A percentile compares a stretch with the other conserved stretches of the same genome.
phyloP scores from a whole-genome alignment of 345 rosid genomes.

The Crucihimalaya himalaica region DNA sequence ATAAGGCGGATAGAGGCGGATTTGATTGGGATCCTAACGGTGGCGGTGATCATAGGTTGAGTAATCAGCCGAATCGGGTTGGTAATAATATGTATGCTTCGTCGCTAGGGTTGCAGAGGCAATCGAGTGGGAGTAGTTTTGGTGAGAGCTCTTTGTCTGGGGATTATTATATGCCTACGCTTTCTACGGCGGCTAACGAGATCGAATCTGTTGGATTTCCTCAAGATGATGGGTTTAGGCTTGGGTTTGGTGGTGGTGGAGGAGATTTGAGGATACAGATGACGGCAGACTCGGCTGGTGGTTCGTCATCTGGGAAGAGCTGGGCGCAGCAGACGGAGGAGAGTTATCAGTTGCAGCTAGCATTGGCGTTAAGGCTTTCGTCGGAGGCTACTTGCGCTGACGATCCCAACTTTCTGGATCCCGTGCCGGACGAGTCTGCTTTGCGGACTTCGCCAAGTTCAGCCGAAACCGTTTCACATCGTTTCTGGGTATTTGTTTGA shows the following conservation, averaged over 20 bases:
- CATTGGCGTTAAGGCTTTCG: constrained; percentile 88
- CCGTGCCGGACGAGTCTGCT: constrained; percentile 74
- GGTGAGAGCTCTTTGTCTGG: constrained; percentile 96
- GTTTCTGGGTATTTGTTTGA: constrained; percentile 76
- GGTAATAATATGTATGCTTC: constrained; percentile 54
- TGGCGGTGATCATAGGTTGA: constrained; percentile 49
- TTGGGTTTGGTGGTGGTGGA: constrained; percentile 39
- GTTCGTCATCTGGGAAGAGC: constrained; percentile 77
- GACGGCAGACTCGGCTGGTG: constrained; percentile 40
- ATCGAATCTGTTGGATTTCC: constrained; percentile 60
- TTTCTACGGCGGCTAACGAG: constrained; percentile 66
- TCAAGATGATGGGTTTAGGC: constrained; percentile 54
- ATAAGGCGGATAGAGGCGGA: constrained; percentile 52
- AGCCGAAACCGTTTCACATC: constrained; percentile 78
- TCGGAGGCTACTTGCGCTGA: constrained; percentile 92
- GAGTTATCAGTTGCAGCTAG: constrained; percentile 99
- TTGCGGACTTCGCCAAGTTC: constrained; percentile 55
- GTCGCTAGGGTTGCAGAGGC: constrained; percentile 77
- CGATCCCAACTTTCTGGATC: constrained; percentile 95
- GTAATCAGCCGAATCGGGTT: constrained; percentile 51
- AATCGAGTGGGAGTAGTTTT: constrained; percentile 97
- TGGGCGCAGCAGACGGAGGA: constrained; percentile 99
- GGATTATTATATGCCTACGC: constrained; percentile 69
- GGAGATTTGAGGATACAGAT: constrained; percentile 53
- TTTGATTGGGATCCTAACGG: constrained; percentile 70